phyloP scores from a whole-genome alignment of 2,329 filamentous ascomycete genomes.

The Fusarium dimerum region DNA sequence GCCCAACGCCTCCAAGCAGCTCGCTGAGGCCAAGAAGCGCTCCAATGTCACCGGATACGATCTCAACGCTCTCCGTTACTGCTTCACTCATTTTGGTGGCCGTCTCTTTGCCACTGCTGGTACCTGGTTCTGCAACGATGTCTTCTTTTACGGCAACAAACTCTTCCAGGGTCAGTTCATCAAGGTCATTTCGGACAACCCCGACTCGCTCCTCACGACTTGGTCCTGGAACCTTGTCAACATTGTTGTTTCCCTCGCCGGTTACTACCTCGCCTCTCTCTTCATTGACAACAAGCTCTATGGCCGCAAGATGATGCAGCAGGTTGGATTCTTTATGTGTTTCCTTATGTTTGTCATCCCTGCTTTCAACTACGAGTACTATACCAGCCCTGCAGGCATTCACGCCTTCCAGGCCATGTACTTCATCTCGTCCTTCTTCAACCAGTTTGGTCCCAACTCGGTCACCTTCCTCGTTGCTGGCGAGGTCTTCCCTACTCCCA shows the following conservation, averaged over 20 bases:
- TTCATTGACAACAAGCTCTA: slow-evolving; percentile 96
- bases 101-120: slow-evolving; percentile 85
- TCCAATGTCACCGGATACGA: slow-evolving; percentile 90
- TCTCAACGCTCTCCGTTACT: slow-evolving; percentile 75
- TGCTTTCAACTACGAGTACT: slow-evolving; percentile 85
- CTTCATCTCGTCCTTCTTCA: slow-evolving; percentile 97
- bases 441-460: slow-evolving; percentile 95
- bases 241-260: slow-evolving; percentile 78
- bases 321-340: slow-evolving; percentile 87
- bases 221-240: slow-evolving; percentile 96
- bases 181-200: slow-evolving; percentile 69
- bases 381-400: slow-evolving; percentile 69
- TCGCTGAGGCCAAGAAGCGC: slow-evolving; percentile 82
- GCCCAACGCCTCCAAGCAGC: slow-evolving; percentile 81
- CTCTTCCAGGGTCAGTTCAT: slow-evolving; percentile 94
- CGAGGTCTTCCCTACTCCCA: slow-evolving; percentile 92
- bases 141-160: slow-evolving; percentile 99
- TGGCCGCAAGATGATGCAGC: slow-evolving; percentile 95
- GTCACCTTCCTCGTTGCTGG: slow-evolving; percentile 96
- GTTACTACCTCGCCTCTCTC: slow-evolving; percentile 88
- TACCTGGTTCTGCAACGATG: slow-evolving; percentile 93
- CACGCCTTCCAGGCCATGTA: slow-evolving; percentile 97
- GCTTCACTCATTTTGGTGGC: slow-evolving; percentile 80
- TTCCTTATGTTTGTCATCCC: slow-evolving; percentile 94
- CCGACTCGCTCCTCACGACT: slow-evolving; percentile 74